Base-by-base conservation (phyloP, 1,139 yeast genomes). In the Wickerhamomyces sp. region DNA sequence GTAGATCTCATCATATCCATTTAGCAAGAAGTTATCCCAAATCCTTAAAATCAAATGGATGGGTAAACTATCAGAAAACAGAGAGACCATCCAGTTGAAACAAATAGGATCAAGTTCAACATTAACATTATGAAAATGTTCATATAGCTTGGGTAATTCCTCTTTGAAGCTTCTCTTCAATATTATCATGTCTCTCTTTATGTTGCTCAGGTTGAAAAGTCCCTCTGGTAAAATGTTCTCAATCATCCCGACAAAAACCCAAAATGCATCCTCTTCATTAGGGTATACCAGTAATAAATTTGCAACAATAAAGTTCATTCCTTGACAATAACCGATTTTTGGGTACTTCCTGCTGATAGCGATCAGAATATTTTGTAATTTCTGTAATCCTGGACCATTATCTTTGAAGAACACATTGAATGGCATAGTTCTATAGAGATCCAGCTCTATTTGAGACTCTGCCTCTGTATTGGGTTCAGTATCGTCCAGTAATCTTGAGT, bases 271-370 rank as follows among this genome's bases (percentile, higher is more conserved):
- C 50, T 76, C 83, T 44, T 78, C 84, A 7, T 69, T 64, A 4
- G 73, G 66, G 51, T 63, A 71, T 2, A 75, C 72, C 30, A 79
- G 56, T 13, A 79, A 58, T 9, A 79, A 56, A 42, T 75, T 76
- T 0, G 81, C 85, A 6, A 76, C 75, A 29, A 79, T 74, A 53
- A 78, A 74, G 54, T 79, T 79, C 85, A 79, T 78, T 0, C 85
- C 85, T 55, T 79, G 85, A 45, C 79, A 76, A 55, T 79, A 79
- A 0, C 85, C 84, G 38, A 78, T 67, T 1, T 66, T 67, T 0
- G 78, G 74, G 47, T 71, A 70, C 50, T 74, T 71, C 8, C 73
- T 66, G n/a, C 75, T 73, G 56, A 74, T 79, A 0, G 84, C 83
- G 40, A 74, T 69, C 39, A 79, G 62, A 3, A 79, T 73, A 13